phyloP scores from a whole-genome alignment of 495 filamentous ascomycete species.

The Penicillium nucicola region DNA sequence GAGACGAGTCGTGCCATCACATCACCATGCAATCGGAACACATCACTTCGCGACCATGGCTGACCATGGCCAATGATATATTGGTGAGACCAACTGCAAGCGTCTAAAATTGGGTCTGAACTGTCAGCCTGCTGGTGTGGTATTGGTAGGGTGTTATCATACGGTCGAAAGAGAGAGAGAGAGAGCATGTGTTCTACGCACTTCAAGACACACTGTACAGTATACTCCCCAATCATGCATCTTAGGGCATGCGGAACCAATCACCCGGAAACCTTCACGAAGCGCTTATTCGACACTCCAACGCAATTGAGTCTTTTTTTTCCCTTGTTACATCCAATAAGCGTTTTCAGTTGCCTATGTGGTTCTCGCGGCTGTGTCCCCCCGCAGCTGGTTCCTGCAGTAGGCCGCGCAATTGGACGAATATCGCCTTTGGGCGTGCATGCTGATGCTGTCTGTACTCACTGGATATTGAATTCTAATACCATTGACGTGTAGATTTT shows the following conservation, averaged over 20 bases:
- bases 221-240: background rate
- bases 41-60: slow-evolving; percentile 27
- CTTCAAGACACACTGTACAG: background rate
- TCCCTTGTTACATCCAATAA: slow-evolving; percentile 10
- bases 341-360: background rate
- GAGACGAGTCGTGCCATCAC: slow-evolving; percentile 20
- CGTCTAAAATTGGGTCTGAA: slow-evolving; percentile 1
- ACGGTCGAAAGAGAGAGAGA: no score
- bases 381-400: slow-evolving; percentile 43
- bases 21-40: slow-evolving; percentile 24
- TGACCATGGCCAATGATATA: slow-evolving; percentile 20
- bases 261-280: slow-evolving; percentile 7
- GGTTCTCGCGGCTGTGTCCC: slow-evolving; percentile 20
- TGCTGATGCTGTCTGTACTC: background rate
- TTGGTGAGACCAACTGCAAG: slow-evolving; percentile 2
- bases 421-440: slow-evolving; percentile 7
- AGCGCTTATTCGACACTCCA: slow-evolving; percentile 5
- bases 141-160: no score
- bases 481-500: slow-evolving; percentile 3
- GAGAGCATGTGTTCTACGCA: background rate
- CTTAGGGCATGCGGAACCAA: slow-evolving; percentile 5
- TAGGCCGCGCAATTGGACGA: slow-evolving; percentile 30
- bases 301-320: slow-evolving; percentile 10
- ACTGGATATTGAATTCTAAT: slow-evolving; percentile 2
- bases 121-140: background rate